Base-by-base conservation (phyloP, 2,329 filamentous ascomycete genomes). In the Knufia petricola region DNA sequence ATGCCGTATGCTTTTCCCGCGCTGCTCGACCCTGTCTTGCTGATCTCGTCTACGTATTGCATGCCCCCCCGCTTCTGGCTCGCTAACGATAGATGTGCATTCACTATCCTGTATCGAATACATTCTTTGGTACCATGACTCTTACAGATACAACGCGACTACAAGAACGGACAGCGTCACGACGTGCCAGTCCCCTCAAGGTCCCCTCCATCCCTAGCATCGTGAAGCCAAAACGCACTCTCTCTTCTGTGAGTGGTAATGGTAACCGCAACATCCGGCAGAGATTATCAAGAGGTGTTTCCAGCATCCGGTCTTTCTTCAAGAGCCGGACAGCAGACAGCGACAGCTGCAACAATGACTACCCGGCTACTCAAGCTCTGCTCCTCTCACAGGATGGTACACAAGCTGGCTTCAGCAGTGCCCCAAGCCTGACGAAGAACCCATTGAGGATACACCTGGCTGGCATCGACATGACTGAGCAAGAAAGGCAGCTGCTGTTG, bases 251-350 rank as follows among this genome's bases (percentile, higher is more conserved):
- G n/a, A 37, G 20, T 30, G 31, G 15, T 8, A 36, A 19, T 21
- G 34, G 28, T 31, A 46, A 46, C 26, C 19, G 10, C 31, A 46
- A 37, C 2, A 24, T 46, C n/a, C 43, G 43, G 24, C 28, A 36
- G 19, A 36, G 31, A 23, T 17, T 46, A 4, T 30, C 32, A 13
- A 37, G 34, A 30, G 13, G 44, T 20, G 30, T 47, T 8, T 47
- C 44, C 9, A 39, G 34, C 13, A 26, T 47, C 44, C 38, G 44
- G 20, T 21, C 32, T 10, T 47, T 47, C 44, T 47, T 47, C 44
- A 38, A 47, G 44, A 47, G 44, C 23, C 19, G 44, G n/a, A 24
- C 34, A n/a, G 32, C 28, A 4, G 32, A 28, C 12, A 47, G 34
- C 34, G 34, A 47, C 10, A 38, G 6, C 21, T 15, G 21, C 15